Evolutionary conservation across 371 early-diverging fungal species (phyloP).

Genomic region (Cokeromyces recurvatus): DNA sequence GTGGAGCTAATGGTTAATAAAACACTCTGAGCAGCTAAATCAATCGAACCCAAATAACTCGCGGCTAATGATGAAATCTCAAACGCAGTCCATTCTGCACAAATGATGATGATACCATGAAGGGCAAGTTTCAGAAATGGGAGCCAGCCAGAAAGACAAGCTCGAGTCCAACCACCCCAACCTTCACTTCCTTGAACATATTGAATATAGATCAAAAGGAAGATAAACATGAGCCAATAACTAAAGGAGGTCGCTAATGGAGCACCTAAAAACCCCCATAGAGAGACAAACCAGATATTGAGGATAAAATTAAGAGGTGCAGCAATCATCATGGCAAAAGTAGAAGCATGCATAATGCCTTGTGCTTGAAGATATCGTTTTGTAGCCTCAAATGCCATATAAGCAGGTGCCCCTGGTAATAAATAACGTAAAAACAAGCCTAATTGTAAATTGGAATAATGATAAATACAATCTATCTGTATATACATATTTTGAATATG

Average conservation of each 20-base stretch:
- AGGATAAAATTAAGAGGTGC: constrained; percentile 71
- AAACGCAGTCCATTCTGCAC: constrained; percentile 72
- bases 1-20: constrained; percentile 68
- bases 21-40: constrained; percentile 85
- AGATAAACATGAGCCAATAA: constrained; percentile 63
- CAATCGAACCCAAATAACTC: constrained; percentile 67
- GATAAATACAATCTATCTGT: no score
- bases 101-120: constrained; percentile 68
- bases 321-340: constrained; percentile 64
- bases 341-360: constrained; percentile 80
- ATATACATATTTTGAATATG: no score
- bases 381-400: constrained; percentile 73
- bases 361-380: constrained; percentile 82
- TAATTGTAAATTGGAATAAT: no score
- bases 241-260: constrained; percentile 77
- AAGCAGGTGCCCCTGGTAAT: constrained; percentile 70
- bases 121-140: constrained; percentile 69
- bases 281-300: constrained; percentile 73
- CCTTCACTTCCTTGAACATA: constrained; percentile 64
- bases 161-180: constrained; percentile 86
- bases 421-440: constrained; percentile 66
- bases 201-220: constrained; percentile 59
- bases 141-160: constrained; percentile 59
- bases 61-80: constrained; percentile 50
- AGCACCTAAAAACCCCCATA: constrained; percentile 80